phyloP scores from a whole-genome alignment of 495 filamentous ascomycete genomes.

The Venustampulla echinocandica region DNA sequence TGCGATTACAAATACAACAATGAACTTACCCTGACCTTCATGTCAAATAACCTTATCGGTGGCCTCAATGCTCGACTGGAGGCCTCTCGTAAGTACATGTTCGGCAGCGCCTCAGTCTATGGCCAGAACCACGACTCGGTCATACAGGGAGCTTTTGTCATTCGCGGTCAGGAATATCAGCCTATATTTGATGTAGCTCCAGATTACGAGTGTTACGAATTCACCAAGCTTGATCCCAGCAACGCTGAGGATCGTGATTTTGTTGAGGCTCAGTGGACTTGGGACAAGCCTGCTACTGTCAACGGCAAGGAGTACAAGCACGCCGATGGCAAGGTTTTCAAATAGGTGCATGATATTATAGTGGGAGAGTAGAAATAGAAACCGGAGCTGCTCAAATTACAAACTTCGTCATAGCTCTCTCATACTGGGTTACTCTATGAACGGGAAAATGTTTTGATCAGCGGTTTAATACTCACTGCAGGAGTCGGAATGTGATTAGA shows the following conservation, averaged over 20 bases:
- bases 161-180: conserved; percentile 79
- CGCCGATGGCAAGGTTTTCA: conserved; percentile 96
- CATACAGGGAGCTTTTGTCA: conserved; percentile 83
- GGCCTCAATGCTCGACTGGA: conserved; percentile 97
- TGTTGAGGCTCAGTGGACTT: conserved; percentile 81
- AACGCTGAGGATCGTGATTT: conserved; percentile 75
- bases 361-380: too few species aligned
- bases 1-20: conserved; percentile 96
- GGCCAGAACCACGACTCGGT: conserved; percentile 79
- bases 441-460: too few species aligned
- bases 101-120: conserved; percentile 85
- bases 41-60: conserved; percentile 94
- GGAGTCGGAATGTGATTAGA: too few species aligned
- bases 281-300: conserved; percentile 71
- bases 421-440: too few species aligned
- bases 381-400: too few species aligned
- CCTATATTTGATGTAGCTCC: conserved; percentile 94
- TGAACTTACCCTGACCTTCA: conserved; percentile 94
- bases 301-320: conserved; percentile 69
- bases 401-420: too few species aligned
- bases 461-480: too few species aligned
- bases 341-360: conserved; percentile 52
- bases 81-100: conserved; percentile 96
- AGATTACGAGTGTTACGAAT: conserved; percentile 93
- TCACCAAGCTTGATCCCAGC: conserved; percentile 84